These are phyloP conservation scores for Stemphylium beticola DNA, from an alignment of 2,329 filamentous ascomycete genomes.

Conservation along the genomic window DNA sequence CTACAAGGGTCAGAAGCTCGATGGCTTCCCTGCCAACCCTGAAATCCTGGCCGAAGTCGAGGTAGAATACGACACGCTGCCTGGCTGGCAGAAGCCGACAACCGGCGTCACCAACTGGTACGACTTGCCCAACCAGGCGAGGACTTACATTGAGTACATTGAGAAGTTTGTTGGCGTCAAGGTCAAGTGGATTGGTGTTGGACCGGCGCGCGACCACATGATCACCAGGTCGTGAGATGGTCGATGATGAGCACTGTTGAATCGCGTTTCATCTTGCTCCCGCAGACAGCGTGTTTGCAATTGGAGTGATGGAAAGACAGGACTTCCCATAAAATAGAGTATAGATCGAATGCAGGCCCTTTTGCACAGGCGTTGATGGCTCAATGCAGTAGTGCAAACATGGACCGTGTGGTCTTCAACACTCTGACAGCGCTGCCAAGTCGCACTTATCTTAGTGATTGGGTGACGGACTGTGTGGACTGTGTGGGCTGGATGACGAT, in stretches of 20 bases:
- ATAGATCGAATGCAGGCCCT: slow-evolving; percentile 7
- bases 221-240: slow-evolving; percentile 55
- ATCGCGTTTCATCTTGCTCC: no score
- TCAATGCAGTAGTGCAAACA: neutral
- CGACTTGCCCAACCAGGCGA: slow-evolving; percentile 68
- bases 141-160: slow-evolving; percentile 70
- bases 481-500: neutral
- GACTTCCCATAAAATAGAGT: slow-evolving; percentile 10
- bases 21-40: slow-evolving; percentile 70
- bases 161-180: slow-evolving; percentile 69
- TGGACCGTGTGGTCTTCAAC: neutral
- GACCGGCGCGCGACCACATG: slow-evolving; percentile 69
- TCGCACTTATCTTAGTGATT: no score
- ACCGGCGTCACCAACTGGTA: slow-evolving; percentile 65
- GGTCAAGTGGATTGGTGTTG: slow-evolving; percentile 71
- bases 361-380: neutral
- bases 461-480: neutral
- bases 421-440: no score
- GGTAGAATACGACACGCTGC: slow-evolving; percentile 71
- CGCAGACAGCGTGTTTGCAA: no score
- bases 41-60: slow-evolving; percentile 64
- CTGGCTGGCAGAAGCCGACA: slow-evolving; percentile 72
- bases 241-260: neutral
- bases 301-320: neutral
- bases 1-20: slow-evolving; percentile 61